A percentile compares a stretch with the other conserved stretches of the same genome.
Conservation (phyloP, 371 early-diverging fungal species). For the Mortierella sp. region DNA sequence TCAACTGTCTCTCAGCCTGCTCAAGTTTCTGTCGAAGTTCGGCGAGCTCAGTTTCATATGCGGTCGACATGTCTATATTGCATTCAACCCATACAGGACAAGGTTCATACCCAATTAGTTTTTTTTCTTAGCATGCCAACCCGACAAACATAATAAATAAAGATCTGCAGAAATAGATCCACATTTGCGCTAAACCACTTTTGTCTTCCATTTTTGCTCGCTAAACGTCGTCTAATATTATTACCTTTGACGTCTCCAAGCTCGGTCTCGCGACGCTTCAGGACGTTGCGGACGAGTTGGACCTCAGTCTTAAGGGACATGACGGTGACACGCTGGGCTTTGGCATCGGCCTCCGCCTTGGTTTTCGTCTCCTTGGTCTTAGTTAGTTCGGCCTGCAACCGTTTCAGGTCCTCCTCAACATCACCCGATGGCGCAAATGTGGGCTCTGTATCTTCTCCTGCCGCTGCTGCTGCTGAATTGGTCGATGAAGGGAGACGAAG, state of each 20-base stretch:
- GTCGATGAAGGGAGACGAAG: slow-evolving; percentile 14
- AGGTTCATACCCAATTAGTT: slow-evolving; percentile 5
- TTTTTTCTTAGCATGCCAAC: background rate
- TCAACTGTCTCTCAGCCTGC: slow-evolving; percentile 41
- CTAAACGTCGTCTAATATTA: background rate
- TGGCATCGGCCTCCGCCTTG: slow-evolving; percentile 54
- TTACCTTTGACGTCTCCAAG: slow-evolving; percentile 55
- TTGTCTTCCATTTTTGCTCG: background rate
- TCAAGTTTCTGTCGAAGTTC: slow-evolving; percentile 52
- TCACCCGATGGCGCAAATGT: slow-evolving; percentile 39
- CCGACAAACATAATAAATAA: background rate
- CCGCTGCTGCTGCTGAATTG: slow-evolving; percentile 2
- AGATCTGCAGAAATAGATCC: slow-evolving; percentile 7
- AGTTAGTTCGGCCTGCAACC: slow-evolving; percentile 34
- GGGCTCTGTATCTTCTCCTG: slow-evolving; percentile 11
- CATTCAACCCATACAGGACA: background rate
- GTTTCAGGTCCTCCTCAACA: slow-evolving; percentile 38
- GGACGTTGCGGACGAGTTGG: slow-evolving; percentile 54
- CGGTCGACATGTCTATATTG: slow-evolving; percentile 42
- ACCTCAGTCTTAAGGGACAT: slow-evolving; percentile 55
- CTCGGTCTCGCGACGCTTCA: slow-evolving; percentile 54
- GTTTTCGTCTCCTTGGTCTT: slow-evolving; percentile 47
- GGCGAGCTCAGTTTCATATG: slow-evolving; percentile 40
- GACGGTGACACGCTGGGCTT: slow-evolving; percentile 43
- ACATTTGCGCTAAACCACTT: background rate